phyloP scores from a whole-genome alignment of 495 filamentous ascomycete species.

The Aspergillus olivimuriae region DNA sequence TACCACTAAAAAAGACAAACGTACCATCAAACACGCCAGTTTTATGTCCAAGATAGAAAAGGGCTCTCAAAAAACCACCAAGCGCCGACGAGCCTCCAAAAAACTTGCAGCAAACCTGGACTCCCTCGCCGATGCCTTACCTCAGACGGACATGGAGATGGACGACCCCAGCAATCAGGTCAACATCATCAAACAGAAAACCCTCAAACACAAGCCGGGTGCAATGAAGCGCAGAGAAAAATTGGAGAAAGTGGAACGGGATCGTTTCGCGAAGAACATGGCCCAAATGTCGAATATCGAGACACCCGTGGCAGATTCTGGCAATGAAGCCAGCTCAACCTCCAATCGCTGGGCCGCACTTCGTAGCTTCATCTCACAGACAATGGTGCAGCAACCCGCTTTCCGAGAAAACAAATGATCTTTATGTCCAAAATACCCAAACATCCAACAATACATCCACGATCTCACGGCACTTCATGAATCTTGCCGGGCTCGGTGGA shows the following conservation, averaged over 20 bases:
- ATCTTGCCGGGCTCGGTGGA: no score
- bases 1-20: slow-evolving; percentile 71
- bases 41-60: slow-evolving; percentile 74
- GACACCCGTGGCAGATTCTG: slow-evolving; percentile 10
- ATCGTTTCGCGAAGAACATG: slow-evolving; percentile 77
- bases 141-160: slow-evolving; percentile 40
- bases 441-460: no score
- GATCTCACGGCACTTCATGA: no score
- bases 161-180: slow-evolving; percentile 30
- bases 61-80: slow-evolving; percentile 38
- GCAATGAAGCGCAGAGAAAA: slow-evolving; percentile 78
- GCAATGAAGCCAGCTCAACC: slow-evolving; percentile 29
- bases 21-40: slow-evolving; percentile 63
- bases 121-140: slow-evolving; percentile 71
- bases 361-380: slow-evolving; percentile 62
- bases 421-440: no score
- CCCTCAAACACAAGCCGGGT: slow-evolving; percentile 64
- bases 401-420: slow-evolving; percentile 42
- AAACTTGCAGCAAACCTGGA: slow-evolving; percentile 73
- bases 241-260: slow-evolving; percentile 68
- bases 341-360: slow-evolving; percentile 62
- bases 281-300: slow-evolving; percentile 47
- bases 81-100: slow-evolving; percentile 62
- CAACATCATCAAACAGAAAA: slow-evolving; percentile 59
- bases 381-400: slow-evolving; percentile 66